phyloP scores from a whole-genome alignment of 2,329 filamentous ascomycete species.

The Aspergillus pseudonomiae region DNA sequence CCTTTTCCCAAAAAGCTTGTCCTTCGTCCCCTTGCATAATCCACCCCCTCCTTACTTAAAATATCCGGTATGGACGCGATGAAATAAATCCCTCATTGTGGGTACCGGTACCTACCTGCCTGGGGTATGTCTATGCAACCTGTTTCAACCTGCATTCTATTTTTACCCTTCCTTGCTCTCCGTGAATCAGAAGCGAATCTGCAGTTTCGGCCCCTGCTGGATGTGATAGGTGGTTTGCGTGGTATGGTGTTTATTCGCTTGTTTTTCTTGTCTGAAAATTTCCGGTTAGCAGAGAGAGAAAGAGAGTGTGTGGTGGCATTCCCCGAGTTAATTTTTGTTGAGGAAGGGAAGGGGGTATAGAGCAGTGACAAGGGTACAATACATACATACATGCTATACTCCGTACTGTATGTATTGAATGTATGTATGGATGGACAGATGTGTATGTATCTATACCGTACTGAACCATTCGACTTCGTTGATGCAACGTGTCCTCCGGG shows the following conservation, averaged over 20 bases:
- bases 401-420: too few species aligned
- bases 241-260: background rate
- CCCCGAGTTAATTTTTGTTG: background rate
- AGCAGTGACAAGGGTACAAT: too few species aligned
- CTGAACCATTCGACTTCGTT: background rate
- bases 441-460: background rate
- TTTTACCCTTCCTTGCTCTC: background rate
- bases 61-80: background rate
- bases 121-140: background rate
- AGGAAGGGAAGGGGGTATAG: background rate
- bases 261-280: too few species aligned
- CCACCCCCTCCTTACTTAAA: background rate
- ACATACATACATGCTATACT: too few species aligned
- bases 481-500: background rate
- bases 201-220: background rate
- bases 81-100: conserved; percentile 11
- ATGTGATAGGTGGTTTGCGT: background rate
- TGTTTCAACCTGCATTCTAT: background rate
- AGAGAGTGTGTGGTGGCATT: background rate
- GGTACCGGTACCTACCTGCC: background rate
- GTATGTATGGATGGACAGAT: background rate
- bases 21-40: conserved; percentile 17
- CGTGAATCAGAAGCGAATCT: background rate
- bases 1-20: conserved; percentile 21
- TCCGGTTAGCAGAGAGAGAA: too few species aligned